Conservation (phyloP, 2,329 filamentous ascomycete genomes). For the Blastomyces parvus region DNA sequence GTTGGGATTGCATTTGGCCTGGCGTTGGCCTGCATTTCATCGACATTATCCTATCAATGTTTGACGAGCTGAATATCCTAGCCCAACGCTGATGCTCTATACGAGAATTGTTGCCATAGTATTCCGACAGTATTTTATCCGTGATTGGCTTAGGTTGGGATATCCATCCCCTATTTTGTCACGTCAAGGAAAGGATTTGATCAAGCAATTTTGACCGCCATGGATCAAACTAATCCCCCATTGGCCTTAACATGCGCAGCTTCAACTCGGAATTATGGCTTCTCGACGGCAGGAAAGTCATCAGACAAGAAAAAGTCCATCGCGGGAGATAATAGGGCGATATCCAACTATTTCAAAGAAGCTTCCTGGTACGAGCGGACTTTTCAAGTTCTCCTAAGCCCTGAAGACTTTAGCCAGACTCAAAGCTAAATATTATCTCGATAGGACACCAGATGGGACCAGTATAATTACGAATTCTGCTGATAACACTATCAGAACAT, state of each 20-base stretch:
- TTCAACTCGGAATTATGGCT: conserved; percentile 7
- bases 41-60: background rate
- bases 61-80: background rate
- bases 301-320: background rate
- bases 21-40: background rate
- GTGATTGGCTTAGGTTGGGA: background rate
- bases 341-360: conserved; percentile 36
- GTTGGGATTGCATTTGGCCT: background rate
- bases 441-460: conserved; percentile 48
- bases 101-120: no score
- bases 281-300: background rate
- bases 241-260: conserved; percentile 13
- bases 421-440: background rate
- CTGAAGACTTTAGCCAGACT: background rate
- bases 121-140: background rate
- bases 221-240: background rate
- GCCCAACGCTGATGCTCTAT: background rate
- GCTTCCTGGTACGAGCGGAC: conserved; percentile 35
- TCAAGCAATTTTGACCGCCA: background rate
- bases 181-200: background rate
- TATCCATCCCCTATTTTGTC: background rate
- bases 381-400: background rate
- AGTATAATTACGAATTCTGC: conserved; percentile 46
- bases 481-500: conserved; percentile 44
- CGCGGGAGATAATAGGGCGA: background rate